phyloP scores from a whole-genome alignment of 75 land plant species.

The Ceratopteris richardii region DNA sequence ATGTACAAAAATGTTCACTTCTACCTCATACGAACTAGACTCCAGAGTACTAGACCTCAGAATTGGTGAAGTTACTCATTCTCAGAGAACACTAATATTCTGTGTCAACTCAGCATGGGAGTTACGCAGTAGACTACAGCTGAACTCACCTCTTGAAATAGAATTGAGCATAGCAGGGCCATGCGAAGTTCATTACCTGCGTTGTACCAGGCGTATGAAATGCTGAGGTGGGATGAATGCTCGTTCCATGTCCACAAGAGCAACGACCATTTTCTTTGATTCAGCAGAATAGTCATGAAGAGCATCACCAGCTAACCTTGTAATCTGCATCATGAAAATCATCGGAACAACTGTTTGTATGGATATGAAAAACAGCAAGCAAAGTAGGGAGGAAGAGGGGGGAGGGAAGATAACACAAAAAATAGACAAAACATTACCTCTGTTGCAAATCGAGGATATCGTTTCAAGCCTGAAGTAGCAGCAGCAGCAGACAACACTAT shows the following conservation, averaged over 20 bases:
- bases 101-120: no score
- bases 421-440: slow-evolving; percentile 71
- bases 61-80: no score
- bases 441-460: slow-evolving; percentile 92
- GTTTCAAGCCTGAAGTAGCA: slow-evolving; percentile 83
- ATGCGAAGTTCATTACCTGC: slow-evolving; percentile 79
- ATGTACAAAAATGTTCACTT: no score
- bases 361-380: no score
- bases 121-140: no score
- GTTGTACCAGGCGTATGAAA: slow-evolving; percentile 89
- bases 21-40: no score
- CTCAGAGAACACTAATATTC: no score
- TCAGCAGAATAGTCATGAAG: slow-evolving; percentile 75
- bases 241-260: slow-evolving; percentile 98
- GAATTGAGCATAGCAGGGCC: no score
- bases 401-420: no score
- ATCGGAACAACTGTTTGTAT: background rate
- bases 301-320: slow-evolving; percentile 82
- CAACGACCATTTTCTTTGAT: slow-evolving; percentile 93
- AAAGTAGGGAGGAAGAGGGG: no score
- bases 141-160: no score
- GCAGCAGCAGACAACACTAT: slow-evolving; percentile 86
- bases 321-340: slow-evolving; percentile 41
- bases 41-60: no score
- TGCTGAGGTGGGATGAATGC: slow-evolving; percentile 99